These are phyloP conservation scores for Parafenestella ontariensis DNA, from an alignment of 2,329 filamentous ascomycete species.

Conservation along the genomic window DNA sequence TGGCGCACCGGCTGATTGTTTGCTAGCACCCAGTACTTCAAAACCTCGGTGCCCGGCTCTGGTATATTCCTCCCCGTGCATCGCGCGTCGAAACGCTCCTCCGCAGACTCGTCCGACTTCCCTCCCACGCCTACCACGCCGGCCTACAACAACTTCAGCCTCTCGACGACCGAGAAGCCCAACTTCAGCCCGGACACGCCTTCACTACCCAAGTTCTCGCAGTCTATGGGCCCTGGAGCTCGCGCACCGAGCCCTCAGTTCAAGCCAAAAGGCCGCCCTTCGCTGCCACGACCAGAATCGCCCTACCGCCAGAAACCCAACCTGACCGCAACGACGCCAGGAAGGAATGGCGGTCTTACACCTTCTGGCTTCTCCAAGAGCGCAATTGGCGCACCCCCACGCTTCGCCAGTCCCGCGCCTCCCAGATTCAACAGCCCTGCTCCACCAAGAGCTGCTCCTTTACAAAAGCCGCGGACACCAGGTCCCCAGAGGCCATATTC, in stretches of 20 bases:
- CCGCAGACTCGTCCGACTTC: conserved; percentile 61
- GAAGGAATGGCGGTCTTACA: conserved; percentile 62
- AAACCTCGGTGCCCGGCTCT: conserved; percentile 76
- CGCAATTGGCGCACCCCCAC: conserved; percentile 59
- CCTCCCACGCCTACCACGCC: conserved; percentile 75
- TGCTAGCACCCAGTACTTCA: conserved; percentile 73
- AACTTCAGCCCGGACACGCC: conserved; percentile 58
- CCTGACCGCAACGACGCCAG: conserved; percentile 52
- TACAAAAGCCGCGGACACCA: conserved; percentile 53
- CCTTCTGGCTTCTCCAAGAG: conserved; percentile 63
- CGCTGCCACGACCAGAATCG: conserved; percentile 86
- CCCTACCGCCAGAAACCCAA: conserved; percentile 70
- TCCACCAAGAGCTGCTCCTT: conserved; percentile 62
- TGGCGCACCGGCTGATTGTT: conserved; percentile 10
- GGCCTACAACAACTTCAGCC: conserved; percentile 61
- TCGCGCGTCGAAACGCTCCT: conserved; percentile 75
- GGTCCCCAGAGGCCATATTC: conserved; percentile 55
- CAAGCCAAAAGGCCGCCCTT: conserved; percentile 74
- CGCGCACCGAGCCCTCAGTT: conserved; percentile 74
- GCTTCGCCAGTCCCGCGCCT: conserved; percentile 69
- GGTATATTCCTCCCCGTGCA: conserved; percentile 92
- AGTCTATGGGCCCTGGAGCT: conserved; percentile 77
- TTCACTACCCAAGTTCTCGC: conserved; percentile 79
- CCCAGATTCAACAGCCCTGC: conserved; percentile 67
- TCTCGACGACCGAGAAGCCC: conserved; percentile 61